Evolutionary conservation across 805 yeast species (phyloP).

Genomic region (Torulaspora maleeae): DNA sequence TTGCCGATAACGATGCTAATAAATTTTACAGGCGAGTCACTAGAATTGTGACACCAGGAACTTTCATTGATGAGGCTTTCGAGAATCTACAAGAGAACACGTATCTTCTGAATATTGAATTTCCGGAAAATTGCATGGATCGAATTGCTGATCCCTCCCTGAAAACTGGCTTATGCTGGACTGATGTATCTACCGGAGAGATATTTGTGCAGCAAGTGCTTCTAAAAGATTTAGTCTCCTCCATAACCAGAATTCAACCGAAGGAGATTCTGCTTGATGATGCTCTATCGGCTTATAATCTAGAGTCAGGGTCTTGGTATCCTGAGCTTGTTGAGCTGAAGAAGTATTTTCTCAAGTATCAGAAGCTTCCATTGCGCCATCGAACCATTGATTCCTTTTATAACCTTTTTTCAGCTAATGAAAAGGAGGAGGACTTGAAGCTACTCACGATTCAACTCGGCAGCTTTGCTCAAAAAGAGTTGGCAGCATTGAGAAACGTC

Average conservation of each 20-base stretch:
- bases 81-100: constrained; percentile 69
- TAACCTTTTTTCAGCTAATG: constrained; percentile 36
- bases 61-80: constrained; percentile 80
- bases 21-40: constrained; percentile 63
- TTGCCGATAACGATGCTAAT: constrained; percentile 34
- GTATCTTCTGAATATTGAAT: constrained; percentile 58
- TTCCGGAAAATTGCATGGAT: constrained; percentile 48
- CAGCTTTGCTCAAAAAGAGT: constrained; percentile 43
- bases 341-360: constrained; percentile 55
- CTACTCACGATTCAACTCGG: constrained; percentile 27
- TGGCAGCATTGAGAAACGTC: constrained; percentile 57
- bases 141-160: constrained; percentile 36
- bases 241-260: constrained; percentile 74
- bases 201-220: constrained; percentile 63
- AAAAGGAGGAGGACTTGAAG: constrained; percentile 21
- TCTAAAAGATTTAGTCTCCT: constrained; percentile 57
- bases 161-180: constrained; percentile 76
- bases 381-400: constrained; percentile 38
- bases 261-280: constrained; percentile 66
- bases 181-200: constrained; percentile 81
- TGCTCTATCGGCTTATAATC: constrained; percentile 37
- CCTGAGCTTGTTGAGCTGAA: constrained; percentile 54
- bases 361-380: constrained; percentile 40
- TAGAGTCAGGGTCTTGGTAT: constrained; percentile 50
- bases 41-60: constrained; percentile 87